Base-by-base conservation (phyloP, 2,329 filamentous ascomycete species). In the Aspergillus pseudoterreus region DNA sequence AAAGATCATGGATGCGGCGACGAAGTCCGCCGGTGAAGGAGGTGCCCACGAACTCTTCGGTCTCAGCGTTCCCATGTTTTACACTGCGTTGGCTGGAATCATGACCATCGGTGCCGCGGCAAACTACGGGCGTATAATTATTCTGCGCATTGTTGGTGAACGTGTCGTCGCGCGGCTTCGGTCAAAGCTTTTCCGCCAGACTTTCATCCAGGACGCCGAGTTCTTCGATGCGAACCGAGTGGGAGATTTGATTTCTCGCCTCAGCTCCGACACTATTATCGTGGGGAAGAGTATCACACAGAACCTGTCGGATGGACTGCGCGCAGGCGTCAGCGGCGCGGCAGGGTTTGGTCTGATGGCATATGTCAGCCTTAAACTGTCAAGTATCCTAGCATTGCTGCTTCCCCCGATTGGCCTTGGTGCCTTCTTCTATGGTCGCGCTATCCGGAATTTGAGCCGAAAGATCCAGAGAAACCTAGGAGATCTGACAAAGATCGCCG, bases 191-290 rank as follows among this genome's bases (percentile, higher is more conserved):
- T 99, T 95, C 75, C 84, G 90, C 58, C 84, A 88, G 57, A 99
- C 94, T 0, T 95, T 95, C 62, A 82, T 94, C n/a, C 94, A 99
- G 70, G 94, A 99, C 70, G 94, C 94, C 52, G 94, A 97, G 66
- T 99, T 99, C 75, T 99, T 99, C 66, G 94, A 99, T 68, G 94
- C 94, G 36, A 99, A 99, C 74, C 83, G 94, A 22, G 92, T 96
- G 22, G 94, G 94, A 69, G 94, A 99, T 68, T 77, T 99, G 61
- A 96, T 99, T 65, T 97, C 92, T 35, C 87, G 95, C 35, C 83
- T 99, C 43, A 92, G 92, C 64, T 95, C 92, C 2, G 95, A 99
- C 70, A 96, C 94, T 0, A 90, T 97, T 65, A 95, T 99, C 65
- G 94, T 99, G 49, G 94, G 92, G 67, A 99, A 99, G 74, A 96